Base-by-base conservation (phyloP, 176 grass and related monocot genomes). In the Guadua angustifolia region DNA sequence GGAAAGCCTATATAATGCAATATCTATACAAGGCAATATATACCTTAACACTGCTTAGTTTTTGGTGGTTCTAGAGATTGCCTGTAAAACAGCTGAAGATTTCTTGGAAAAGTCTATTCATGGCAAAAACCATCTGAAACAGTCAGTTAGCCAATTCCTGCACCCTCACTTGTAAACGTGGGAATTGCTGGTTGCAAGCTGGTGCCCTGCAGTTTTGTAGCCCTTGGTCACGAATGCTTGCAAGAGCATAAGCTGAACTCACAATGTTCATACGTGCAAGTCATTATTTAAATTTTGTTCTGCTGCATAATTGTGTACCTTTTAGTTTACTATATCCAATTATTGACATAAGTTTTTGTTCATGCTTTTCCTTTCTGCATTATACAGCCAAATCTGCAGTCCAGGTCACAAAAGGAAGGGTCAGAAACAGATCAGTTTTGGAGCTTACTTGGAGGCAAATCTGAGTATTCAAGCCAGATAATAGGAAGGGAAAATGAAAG, bases 361-460 rank as follows among this genome's bases (percentile, higher is more conserved):
- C n/a, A 10, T 60, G 4, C n/a, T 59, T 59, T 25, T 8, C 78
- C 24, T 82, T 62, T 69, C 32, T 83, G 40, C 19, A 45, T 75
- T 88, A 77, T 85, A 25, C 82, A 99, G 96, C 90, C 96, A 81
- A 89, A 99, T 81, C 42, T 89, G 24, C 96, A 91, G 64, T 87
- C 93, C 11, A 95, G 92, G 63, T 82, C 91, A 49, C 96, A 89
- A 75, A 99, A 92, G 61, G 96, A 99, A 75, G 96, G 93, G 33
- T 83, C 86, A 92, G 96, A 99, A 87, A 92, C 86, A 1, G 93
- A 99, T 55, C 91, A 94, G 68, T 99, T 99, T 66, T 99, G 96
- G 88, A 85, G 81, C 63, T 85, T 99, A 44, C 79, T 99, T 49
- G 96, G 93, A 68, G 93, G 88, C 43, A 95, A 92, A 95, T 74